Conservation (phyloP, 2,329 filamentous ascomycete species). For the Pseudonectria foliicola region DNA sequence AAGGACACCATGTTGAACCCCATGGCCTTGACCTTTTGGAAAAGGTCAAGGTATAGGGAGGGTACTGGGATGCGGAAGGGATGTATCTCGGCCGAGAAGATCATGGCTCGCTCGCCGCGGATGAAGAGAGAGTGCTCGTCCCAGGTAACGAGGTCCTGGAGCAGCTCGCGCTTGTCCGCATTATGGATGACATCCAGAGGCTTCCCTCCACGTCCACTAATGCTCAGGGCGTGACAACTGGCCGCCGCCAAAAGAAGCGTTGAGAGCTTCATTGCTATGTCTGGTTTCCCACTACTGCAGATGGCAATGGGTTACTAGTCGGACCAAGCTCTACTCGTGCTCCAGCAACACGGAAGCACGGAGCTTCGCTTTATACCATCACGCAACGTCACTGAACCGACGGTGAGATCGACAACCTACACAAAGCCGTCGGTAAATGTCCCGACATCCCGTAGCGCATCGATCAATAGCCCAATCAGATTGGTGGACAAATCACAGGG, state of each 20-base stretch:
- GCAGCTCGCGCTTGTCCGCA: conserved; percentile 15
- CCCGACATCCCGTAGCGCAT: too few relatives aligned
- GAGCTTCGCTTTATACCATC: too few relatives aligned
- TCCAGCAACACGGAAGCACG: too few relatives aligned
- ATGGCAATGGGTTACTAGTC: too few relatives aligned
- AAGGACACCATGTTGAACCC: conserved; percentile 77
- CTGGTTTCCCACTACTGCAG: too few relatives aligned
- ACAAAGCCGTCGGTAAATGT: too few relatives aligned
- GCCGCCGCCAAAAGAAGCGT: conserved; percentile 1
- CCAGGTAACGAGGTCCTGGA: conserved; percentile 52
- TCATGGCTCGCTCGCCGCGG: conserved; percentile 59
- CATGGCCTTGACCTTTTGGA: conserved; percentile 76
- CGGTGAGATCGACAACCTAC: too few relatives aligned
- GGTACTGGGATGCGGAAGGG: conserved; percentile 49
- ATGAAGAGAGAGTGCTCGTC: conserved; percentile 66
- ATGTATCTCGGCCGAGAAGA: conserved; percentile 70
- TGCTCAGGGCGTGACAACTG: conserved; percentile 8
- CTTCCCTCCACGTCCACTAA: conserved; percentile 10
- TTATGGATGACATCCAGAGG: conserved; percentile 17
- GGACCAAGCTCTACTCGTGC: too few relatives aligned
- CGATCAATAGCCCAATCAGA: too few relatives aligned
- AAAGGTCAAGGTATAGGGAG: conserved; percentile 57
- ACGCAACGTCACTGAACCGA: too few relatives aligned
- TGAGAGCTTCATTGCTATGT: conserved; percentile 10
- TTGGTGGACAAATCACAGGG: too few relatives aligned